Evolutionary conservation across 1,284 basidiomycete species (phyloP).

Genomic region (Irpex sp.): DNA sequence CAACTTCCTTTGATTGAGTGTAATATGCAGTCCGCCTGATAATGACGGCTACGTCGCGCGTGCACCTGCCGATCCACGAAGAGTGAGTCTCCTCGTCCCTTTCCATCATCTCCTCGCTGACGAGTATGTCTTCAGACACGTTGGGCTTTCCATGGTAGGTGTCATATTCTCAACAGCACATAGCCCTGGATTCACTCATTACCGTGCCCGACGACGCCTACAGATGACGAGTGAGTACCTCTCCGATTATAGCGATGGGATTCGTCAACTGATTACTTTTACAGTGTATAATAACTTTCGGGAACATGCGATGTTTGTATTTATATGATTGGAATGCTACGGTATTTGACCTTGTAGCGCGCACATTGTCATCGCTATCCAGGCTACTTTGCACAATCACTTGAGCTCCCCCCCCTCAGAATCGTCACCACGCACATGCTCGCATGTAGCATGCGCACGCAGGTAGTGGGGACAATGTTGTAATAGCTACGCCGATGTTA

Average conservation of each 20-base stretch:
- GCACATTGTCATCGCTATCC: no score
- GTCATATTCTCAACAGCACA: not conserved
- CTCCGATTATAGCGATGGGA: not conserved
- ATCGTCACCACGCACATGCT: no score
- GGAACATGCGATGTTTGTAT: not conserved
- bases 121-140: conserved; percentile 43
- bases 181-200: not conserved
- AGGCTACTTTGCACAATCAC: no score
- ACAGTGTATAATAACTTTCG: not conserved
- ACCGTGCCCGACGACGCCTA: no score
- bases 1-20: not conserved
- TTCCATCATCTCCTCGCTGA: conserved; percentile 9
- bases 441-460: no score
- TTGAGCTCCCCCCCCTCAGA: no score
- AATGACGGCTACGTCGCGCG: conserved; percentile 76
- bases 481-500: no score
- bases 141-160: conserved; percentile 74
- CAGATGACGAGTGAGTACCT: not conserved
- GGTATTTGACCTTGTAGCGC: not conserved
- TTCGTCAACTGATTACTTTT: not conserved
- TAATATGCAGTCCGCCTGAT: conserved; percentile 49
- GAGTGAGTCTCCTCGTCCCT: conserved; percentile 40
- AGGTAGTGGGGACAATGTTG: no score
- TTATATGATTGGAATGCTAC: not conserved
- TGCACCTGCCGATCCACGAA: conserved; percentile 87